Evolutionary conservation across 2,329 filamentous ascomycete genomes (phyloP).

Genomic region (Lecanoromycetidae sp.): DNA sequence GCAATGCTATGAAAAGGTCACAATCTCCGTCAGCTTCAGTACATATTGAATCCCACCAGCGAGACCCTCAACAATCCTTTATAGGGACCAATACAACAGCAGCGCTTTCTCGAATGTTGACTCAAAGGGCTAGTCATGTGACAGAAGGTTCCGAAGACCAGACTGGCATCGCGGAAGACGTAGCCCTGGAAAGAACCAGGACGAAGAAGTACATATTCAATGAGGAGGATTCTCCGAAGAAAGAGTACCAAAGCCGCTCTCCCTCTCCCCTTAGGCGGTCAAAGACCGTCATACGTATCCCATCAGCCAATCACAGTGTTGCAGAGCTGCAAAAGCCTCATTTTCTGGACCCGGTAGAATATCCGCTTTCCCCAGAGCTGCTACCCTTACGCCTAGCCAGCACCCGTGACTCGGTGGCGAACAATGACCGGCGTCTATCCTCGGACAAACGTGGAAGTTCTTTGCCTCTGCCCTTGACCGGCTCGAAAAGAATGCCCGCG

Average conservation of each 20-base stretch:
- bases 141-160: conserved; percentile 1
- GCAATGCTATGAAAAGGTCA: conserved; percentile 6
- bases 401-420: background rate
- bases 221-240: conserved; percentile 2
- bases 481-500: background rate
- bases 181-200: background rate
- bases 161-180: background rate
- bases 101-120: conserved; percentile 10
- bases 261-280: background rate
- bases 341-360: background rate
- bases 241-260: background rate
- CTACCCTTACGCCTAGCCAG: background rate
- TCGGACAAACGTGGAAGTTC: background rate
- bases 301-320: background rate
- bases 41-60: background rate
- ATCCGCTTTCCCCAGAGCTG: conserved; percentile 1
- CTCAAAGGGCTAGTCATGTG: conserved; percentile 6
- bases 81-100: background rate
- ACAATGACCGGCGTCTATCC: background rate
- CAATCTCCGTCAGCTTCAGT: background rate
- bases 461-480: background rate
- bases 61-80: background rate
- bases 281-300: conserved; percentile 5
- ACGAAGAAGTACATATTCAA: conserved; percentile 10
- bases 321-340: background rate